phyloP scores from a whole-genome alignment of 1,284 basidiomycete genomes.

The Ustilago loliicola region DNA sequence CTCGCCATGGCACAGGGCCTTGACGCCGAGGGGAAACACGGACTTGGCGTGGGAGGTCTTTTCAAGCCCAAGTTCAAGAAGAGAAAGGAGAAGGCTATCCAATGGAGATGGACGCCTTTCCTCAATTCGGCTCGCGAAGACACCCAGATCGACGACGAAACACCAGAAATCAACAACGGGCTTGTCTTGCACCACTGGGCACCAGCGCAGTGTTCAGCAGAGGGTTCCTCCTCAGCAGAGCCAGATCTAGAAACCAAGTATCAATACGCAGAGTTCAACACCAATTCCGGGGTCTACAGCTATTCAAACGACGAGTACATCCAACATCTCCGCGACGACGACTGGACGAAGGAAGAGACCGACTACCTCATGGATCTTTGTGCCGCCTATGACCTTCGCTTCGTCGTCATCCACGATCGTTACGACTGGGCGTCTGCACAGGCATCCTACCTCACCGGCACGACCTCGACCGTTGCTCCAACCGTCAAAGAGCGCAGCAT shows the following conservation, averaged over 20 bases:
- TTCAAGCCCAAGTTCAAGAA: slow-evolving; percentile 88
- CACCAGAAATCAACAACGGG: slow-evolving; percentile 45
- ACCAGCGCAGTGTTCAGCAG: slow-evolving; percentile 18
- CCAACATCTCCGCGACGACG: slow-evolving; percentile 81
- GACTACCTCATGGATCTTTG: slow-evolving; percentile 89
- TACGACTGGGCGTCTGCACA: slow-evolving; percentile 77
- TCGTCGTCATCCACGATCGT: slow-evolving; percentile 90
- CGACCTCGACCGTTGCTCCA: neutral
- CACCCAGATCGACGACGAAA: slow-evolving; percentile 44
- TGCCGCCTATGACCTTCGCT: slow-evolving; percentile 86
- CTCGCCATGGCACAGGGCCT: slow-evolving; percentile 72
- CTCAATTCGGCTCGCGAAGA: slow-evolving; percentile 63
- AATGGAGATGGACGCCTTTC: slow-evolving; percentile 64
- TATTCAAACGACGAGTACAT: slow-evolving; percentile 95
- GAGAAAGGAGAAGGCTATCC: slow-evolving; percentile 76
- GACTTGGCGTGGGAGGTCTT: slow-evolving; percentile 66
- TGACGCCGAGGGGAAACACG: slow-evolving; percentile 33
- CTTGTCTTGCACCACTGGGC: slow-evolving; percentile 66
- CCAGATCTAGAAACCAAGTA: slow-evolving; percentile 68
- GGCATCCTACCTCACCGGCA: slow-evolving; percentile 16
- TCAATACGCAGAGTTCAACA: slow-evolving; percentile 84
- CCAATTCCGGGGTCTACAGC: slow-evolving; percentile 78
- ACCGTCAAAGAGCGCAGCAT: slow-evolving; percentile 46
- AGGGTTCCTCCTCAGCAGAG: slow-evolving; percentile 8
- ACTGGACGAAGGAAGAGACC: slow-evolving; percentile 95